phyloP scores from a whole-genome alignment of 129 eudicot species.

The Solidago caesia region DNA sequence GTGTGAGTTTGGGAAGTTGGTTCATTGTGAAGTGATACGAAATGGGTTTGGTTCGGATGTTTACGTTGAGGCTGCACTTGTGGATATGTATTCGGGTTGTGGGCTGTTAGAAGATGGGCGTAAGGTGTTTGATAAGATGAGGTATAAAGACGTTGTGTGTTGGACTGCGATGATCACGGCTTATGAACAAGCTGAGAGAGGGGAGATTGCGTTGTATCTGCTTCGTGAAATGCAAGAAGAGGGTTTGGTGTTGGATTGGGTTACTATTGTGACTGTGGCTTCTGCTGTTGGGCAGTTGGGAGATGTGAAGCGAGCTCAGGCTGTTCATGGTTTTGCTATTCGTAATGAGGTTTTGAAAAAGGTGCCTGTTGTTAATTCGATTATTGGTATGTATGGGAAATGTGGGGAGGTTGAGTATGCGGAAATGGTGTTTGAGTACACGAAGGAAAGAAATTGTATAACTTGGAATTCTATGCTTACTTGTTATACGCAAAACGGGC shows the following conservation, averaged over 20 bases:
- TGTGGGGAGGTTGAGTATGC: conserved; percentile 40
- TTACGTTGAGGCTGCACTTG: conserved; percentile 55
- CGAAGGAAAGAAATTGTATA: conserved; percentile 19
- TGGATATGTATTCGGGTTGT: conserved; percentile 54
- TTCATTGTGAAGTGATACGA: conserved; percentile 49
- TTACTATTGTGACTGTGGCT: conserved; percentile 41
- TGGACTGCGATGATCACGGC: conserved; percentile 65
- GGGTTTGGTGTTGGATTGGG: conserved; percentile 38
- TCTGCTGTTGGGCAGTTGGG: conserved; percentile 43
- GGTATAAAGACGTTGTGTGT: conserved; percentile 51
- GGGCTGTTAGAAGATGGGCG: conserved; percentile 39
- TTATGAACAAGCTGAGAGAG: conserved; percentile 39
- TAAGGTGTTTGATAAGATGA: conserved; percentile 58
- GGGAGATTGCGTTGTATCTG: conserved; percentile 36
- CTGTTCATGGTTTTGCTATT: conserved; percentile 42
- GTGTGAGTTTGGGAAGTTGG: conserved; percentile 34
- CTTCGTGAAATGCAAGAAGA: conserved; percentile 43
- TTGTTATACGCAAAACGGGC: conserved; percentile 32
- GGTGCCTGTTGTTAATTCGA: conserved; percentile 39
- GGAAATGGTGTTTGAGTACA: conserved; percentile 21
- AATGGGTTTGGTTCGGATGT: conserved; percentile 44
- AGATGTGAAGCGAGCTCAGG: conserved; percentile 12
- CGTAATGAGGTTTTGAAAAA: conserved; percentile 27
- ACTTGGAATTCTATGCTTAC: conserved; percentile 42
- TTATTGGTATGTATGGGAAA: conserved; percentile 49